Conservation (phyloP, 176 grass and related monocot genomes). For the Dendrocalamus sinicus region DNA sequence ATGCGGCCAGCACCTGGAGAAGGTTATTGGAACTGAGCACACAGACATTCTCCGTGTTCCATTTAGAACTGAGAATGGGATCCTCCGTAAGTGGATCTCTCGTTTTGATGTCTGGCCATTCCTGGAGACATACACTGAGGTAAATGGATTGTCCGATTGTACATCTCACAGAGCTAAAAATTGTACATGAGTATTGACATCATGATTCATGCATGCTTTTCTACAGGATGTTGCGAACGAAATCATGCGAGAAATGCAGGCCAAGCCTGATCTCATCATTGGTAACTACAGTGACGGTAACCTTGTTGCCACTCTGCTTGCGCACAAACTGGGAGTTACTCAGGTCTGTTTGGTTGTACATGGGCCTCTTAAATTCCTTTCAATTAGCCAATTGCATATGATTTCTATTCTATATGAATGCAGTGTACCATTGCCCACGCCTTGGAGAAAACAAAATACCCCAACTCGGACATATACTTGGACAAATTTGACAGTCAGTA, state of each 20-base stretch:
- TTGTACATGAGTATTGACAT: slow-evolving; percentile 34
- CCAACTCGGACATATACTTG: slow-evolving; percentile 93
- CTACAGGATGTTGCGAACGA: slow-evolving; percentile 87
- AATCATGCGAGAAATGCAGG: slow-evolving; percentile 80
- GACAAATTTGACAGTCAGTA: slow-evolving; percentile 94
- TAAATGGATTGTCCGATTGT: slow-evolving; percentile 20
- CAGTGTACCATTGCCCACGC: slow-evolving; percentile 97
- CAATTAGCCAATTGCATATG: slow-evolving; percentile 11
- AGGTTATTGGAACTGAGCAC: slow-evolving; percentile 84
- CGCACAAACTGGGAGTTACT: slow-evolving; percentile 91
- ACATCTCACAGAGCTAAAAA: not conserved
- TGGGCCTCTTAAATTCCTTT: not conserved
- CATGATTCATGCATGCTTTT: not conserved
- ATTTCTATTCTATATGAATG: slow-evolving; percentile 15
- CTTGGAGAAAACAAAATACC: slow-evolving; percentile 98
- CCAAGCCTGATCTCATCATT: slow-evolving; percentile 93
- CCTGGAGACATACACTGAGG: slow-evolving; percentile 93
- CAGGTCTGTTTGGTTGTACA: slow-evolving; percentile 58
- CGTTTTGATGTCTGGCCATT: slow-evolving; percentile 99
- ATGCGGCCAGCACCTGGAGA: slow-evolving; percentile 82
- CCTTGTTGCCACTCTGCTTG: slow-evolving; percentile 85
- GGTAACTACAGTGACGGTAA: slow-evolving; percentile 99
- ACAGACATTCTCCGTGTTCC: slow-evolving; percentile 92
- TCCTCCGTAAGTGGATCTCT: slow-evolving; percentile 94
- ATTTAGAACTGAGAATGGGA: slow-evolving; percentile 82